Conservation (phyloP, 495 filamentous ascomycete genomes). For the Cercophora samala region DNA sequence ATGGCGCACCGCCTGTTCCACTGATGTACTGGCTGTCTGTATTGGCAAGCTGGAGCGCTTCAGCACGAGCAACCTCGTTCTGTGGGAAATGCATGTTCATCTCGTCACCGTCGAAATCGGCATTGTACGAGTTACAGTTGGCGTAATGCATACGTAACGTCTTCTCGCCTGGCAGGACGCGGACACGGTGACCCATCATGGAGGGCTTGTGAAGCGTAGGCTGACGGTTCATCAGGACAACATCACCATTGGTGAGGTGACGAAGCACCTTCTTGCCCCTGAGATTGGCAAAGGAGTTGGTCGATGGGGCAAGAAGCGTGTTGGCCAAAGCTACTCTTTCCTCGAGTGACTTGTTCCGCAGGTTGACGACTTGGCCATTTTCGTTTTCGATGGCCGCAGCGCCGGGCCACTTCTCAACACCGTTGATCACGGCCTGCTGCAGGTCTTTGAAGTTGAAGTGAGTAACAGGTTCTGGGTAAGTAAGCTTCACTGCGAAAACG, state of each 20-base stretch:
- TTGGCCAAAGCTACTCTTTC: conserved; percentile 85
- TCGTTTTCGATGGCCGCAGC: conserved; percentile 94
- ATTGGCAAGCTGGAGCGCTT: conserved; percentile 88
- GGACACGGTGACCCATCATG: conserved; percentile 95
- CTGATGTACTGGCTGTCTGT: conserved; percentile 97
- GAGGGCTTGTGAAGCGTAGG: conserved; percentile 99
- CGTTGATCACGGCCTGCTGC: conserved; percentile 95
- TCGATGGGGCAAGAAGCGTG: conserved; percentile 86
- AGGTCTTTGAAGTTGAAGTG: conserved; percentile 94
- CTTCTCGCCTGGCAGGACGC: conserved; percentile 88
- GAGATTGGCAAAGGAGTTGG: conserved; percentile 65
- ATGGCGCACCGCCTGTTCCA: conserved; percentile 86
- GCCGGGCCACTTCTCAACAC: conserved; percentile 89
- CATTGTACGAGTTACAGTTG: conserved; percentile 99
- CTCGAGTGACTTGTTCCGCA: conserved; percentile 79
- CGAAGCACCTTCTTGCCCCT: conserved; percentile 96
- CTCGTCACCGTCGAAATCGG: conserved; percentile 99
- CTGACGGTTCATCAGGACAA: conserved; percentile 98
- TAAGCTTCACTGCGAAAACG: conserved; percentile 93
- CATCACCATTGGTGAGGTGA: conserved; percentile 92
- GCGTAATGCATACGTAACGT: conserved; percentile 99
- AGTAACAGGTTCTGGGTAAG: conserved; percentile 95
- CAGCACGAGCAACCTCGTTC: conserved; percentile 87
- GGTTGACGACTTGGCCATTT: conserved; percentile 82
- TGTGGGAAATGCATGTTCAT: conserved; percentile 99